Evolutionary conservation across 2,329 filamentous ascomycete genomes (phyloP).

Genomic region (Mariannaea elegans): DNA sequence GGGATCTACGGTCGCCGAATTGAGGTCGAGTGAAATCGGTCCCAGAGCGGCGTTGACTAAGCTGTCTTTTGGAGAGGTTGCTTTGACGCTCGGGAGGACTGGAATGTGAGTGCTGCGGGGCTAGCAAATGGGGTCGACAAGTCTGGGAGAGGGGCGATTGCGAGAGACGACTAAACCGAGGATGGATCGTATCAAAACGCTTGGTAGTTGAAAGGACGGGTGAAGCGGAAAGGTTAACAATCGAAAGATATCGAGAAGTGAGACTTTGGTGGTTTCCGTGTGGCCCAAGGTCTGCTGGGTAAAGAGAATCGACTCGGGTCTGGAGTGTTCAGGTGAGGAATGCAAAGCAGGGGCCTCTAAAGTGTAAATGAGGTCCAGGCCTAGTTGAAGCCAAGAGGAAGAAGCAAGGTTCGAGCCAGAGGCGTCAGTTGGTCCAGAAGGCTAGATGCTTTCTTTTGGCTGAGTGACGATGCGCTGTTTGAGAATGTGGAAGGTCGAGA

Average conservation of each 20-base stretch:
- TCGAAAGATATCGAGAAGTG: slow-evolving; percentile 20
- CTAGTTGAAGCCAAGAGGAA: slow-evolving; percentile 30
- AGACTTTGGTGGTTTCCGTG: slow-evolving; percentile 38
- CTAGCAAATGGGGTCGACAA: slow-evolving; percentile 32
- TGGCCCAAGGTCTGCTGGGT: slow-evolving; percentile 34
- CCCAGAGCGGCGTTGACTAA: slow-evolving; percentile 36
- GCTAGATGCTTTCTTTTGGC: slow-evolving; percentile 10
- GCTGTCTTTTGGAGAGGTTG: slow-evolving; percentile 29
- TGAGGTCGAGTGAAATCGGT: slow-evolving; percentile 29
- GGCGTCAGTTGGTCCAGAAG: slow-evolving; percentile 10
- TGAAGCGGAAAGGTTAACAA: slow-evolving; percentile 7
- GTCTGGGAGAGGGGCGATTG: slow-evolving; percentile 7
- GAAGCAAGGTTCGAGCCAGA: slow-evolving; percentile 22
- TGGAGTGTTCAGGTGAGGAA: slow-evolving; percentile 29
- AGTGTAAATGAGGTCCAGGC: slow-evolving; percentile 39
- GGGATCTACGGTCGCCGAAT: slow-evolving; percentile 24
- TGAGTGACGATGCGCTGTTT: slow-evolving; percentile 17
- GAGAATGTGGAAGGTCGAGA: slow-evolving; percentile 2
- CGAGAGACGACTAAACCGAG: slow-evolving; percentile 26
- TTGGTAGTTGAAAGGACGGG: slow-evolving; percentile 29
- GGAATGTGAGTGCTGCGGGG: slow-evolving; percentile 37
- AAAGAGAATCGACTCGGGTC: slow-evolving; percentile 27
- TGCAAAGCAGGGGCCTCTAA: slow-evolving; percentile 34
- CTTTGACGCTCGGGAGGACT: slow-evolving; percentile 27
- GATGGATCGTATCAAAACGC: slow-evolving; percentile 27